Evolutionary conservation across 805 yeast genomes (phyloP), one percentile per base, ranked within the genome.

Genomic region (Ogataea haglerorum): DNA sequence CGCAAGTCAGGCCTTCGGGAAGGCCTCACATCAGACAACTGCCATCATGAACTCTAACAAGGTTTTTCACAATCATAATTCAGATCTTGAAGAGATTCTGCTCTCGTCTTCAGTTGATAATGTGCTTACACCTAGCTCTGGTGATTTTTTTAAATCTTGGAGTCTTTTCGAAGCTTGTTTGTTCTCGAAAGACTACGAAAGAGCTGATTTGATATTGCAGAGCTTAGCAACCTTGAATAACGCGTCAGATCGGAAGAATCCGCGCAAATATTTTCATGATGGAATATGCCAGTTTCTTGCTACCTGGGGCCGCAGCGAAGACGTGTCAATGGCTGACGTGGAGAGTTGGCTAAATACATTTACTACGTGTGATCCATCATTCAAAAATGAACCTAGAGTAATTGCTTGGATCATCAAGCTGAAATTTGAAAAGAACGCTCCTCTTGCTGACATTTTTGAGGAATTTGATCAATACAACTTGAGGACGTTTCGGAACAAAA

Each of bases 121-220:
- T 10, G 53, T 58, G 30, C 40, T 57, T 26, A 57, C 63, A 4
- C 53, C 60, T 10, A 48, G 53, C 13, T 54, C 56, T 8, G 43
- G 54, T 2, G 47, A 50, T 7, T 45, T 51, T 13, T 34, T 53
- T 22, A 61, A 59, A 40, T 47, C 57, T 6, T 88, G 90, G 80
- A 76, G 90, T 3, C 63, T 88, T 25, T 68, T 87, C 29, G 95
- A 88, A 52, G 91, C 93, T 0, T 82, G 90, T 49, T 56, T 88
- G 23, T 76, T 78, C 31, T 74, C 84, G 24, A 72, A 73, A 38
- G 83, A 85, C 55, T 75, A 72, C 50, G 75, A 72, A 16, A 70
- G 96, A 54, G 95, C 95, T 0, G 79, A 77, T 48, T 65, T 80
- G 17, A 78, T 87, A 15, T 61, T 88, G 29, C 68, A 70, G 39